These are phyloP conservation scores for Alternaria hordeiaustralica DNA, from an alignment of 2,329 filamentous ascomycete species.

Conservation along the genomic window DNA sequence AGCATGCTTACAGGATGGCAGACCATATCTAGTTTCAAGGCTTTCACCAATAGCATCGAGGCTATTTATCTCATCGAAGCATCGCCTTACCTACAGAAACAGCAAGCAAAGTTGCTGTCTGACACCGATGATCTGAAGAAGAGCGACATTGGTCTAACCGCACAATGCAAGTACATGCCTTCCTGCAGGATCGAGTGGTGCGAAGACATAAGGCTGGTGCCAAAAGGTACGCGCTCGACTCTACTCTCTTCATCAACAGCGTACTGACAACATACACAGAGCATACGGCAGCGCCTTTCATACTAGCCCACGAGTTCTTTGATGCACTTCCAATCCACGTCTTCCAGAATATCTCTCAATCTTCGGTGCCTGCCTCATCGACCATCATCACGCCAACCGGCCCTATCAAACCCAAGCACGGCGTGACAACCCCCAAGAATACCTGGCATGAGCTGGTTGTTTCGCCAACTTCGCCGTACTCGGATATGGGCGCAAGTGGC, in stretches of 20 bases:
- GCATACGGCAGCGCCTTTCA: constrained; percentile 79
- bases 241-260: neutral
- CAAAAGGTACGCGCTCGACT: constrained; percentile 62
- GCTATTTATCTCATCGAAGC: constrained; percentile 94
- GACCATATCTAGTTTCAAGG: constrained; percentile 85
- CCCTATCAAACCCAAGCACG: constrained; percentile 51
- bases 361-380: constrained; percentile 46
- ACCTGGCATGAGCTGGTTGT: constrained; percentile 54
- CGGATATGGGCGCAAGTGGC: constrained; percentile 49
- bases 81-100: constrained; percentile 75
- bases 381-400: constrained; percentile 58
- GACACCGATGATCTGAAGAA: constrained; percentile 72
- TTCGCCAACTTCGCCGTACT: constrained; percentile 47
- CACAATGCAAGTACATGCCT: constrained; percentile 75
- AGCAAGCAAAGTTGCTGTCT: constrained; percentile 84
- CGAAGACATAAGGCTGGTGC: constrained; percentile 84
- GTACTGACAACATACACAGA: constrained; percentile 53
- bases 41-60: constrained; percentile 77
- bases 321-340: constrained; percentile 95
- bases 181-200: constrained; percentile 83
- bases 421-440: constrained; percentile 44
- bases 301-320: constrained; percentile 98
- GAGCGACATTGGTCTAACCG: constrained; percentile 75
- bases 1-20: constrained; percentile 47
- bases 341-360: constrained; percentile 75